These are phyloP conservation scores for Cardamine chenopodiifolia DNA, from an alignment of 345 rosid genomes.

Conservation along the genomic window DNA sequence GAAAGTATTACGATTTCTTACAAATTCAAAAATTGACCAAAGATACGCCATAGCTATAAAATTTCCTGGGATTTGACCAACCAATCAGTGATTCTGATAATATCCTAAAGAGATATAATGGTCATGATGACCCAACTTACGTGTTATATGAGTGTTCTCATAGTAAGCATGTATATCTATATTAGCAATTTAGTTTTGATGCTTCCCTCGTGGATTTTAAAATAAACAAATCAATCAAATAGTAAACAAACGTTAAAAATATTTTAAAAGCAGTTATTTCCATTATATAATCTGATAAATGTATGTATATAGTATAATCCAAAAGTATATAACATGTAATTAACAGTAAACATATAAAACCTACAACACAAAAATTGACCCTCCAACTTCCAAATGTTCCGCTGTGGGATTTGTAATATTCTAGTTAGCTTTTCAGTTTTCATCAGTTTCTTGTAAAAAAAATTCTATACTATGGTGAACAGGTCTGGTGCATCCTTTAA, in stretches of 20 bases:
- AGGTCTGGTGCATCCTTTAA: constrained; percentile 20
- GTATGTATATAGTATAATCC: constrained; percentile 19
- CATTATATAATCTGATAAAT: neutral
- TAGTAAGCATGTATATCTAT: neutral
- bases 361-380: constrained; percentile 32
- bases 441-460: constrained; percentile 23
- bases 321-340: constrained; percentile 12
- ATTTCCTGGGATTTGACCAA: neutral
- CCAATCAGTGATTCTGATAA: constrained; percentile 17
- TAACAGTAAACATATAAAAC: constrained; percentile 13
- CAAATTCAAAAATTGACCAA: constrained; percentile 13
- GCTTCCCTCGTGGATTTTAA: neutral
- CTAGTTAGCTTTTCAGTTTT: constrained; percentile 26
- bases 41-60: neutral
- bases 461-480: constrained; percentile 20
- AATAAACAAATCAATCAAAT: neutral
- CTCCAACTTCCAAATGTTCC: neutral
- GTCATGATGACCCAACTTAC: neutral
- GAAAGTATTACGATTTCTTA: neutral
- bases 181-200: neutral
- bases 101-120: neutral
- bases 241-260: neutral
- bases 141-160: neutral
- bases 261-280: neutral
- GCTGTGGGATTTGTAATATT: constrained; percentile 13